A percentile compares a stretch with the other conserved stretches of the same genome.
phyloP scores from a whole-genome alignment of 2,329 filamentous ascomycete species.

The Fusarium denticulatum region DNA sequence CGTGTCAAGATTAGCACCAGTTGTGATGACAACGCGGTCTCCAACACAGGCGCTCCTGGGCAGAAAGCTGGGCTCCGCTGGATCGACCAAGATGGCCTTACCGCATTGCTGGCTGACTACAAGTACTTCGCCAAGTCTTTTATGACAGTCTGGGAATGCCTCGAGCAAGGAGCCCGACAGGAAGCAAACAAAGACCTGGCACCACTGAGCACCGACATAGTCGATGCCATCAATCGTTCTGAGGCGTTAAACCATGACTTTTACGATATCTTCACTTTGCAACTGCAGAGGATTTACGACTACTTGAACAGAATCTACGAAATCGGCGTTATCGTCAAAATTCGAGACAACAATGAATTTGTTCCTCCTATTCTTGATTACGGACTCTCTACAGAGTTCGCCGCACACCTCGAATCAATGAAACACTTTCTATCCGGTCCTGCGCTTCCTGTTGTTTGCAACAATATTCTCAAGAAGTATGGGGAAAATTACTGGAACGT shows the following conservation, averaged over 20 bases:
- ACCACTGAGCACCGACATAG: slow-evolving; percentile 36
- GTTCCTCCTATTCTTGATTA: slow-evolving; percentile 43
- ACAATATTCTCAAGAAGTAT: slow-evolving; percentile 34
- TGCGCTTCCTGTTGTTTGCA: slow-evolving; percentile 40
- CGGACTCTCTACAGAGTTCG: slow-evolving; percentile 15
- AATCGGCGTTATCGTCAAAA: slow-evolving; percentile 42
- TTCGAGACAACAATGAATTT: slow-evolving; percentile 35
- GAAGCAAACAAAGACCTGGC: slow-evolving; percentile 41
- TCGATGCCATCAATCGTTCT: slow-evolving; percentile 35
- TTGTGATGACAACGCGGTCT: slow-evolving; percentile 2
- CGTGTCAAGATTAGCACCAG: slow-evolving; percentile 39
- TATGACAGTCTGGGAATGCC: slow-evolving; percentile 30
- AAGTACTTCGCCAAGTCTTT: slow-evolving; percentile 37
- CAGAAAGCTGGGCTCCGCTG: slow-evolving; percentile 31
- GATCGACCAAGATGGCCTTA: slow-evolving; percentile 40
- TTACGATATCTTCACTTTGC: slow-evolving; percentile 33
- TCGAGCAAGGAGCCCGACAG: slow-evolving; percentile 26
- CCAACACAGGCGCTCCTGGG: not conserved
- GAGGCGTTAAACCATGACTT: slow-evolving; percentile 32
- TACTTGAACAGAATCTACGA: slow-evolving; percentile 43
- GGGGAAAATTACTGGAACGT: slow-evolving; percentile 16
- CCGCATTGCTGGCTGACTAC: slow-evolving; percentile 38
- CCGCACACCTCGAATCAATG: slow-evolving; percentile 32
- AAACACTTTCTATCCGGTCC: slow-evolving; percentile 43
- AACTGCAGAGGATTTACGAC: slow-evolving; percentile 32